Evolutionary conservation across 768 basidiomycete genomes (phyloP), one percentile per base, ranked within the genome.

Genomic region (Boletus pseudopeckii): DNA sequence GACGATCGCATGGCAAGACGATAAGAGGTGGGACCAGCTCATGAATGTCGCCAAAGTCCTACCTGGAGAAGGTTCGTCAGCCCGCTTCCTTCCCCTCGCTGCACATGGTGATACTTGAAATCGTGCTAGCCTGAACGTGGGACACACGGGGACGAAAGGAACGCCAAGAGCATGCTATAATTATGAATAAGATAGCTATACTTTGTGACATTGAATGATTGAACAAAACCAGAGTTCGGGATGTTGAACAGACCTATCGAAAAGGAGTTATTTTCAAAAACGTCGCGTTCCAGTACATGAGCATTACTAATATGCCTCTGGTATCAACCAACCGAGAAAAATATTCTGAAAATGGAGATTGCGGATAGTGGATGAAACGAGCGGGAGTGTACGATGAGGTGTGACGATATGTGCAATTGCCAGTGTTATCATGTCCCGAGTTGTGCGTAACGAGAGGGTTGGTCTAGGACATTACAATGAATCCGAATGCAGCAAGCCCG

Each of bases 1-100:
- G 44, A 67, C 60, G 9, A 80, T 88, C 17, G 68, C 56, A 9
- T 90, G 88, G 86, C 71, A 65, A 37, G 61, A 71, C 26, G 87
- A 90, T 61, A 59, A 56, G 43, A 69, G 71, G 43, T 90, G 84
- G 83, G 75, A 81, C 22, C 65, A 71, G 17, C 50, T 80, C 22
- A 80, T 81, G 75, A 55, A 63, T 26, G 45, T 77, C 45, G 64
- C 59, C n/a, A 61, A 59, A 45, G 59, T 70, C 7, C 51, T 79
- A 20, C 61, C 61, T 18, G 56, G 64, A 26, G 62, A 69, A 60
- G 53, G 54, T 58, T 52, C 26, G 46, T 48, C 1, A 33, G 24
- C n/a, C n/a, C 0, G 0, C 5, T 38, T 14, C 22, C 13, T 15
- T 30, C 1, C 4, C n/a, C 18, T 18, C n/a, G 2, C 7, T 18